Conservation (phyloP, 2,329 filamentous ascomycete species). For the Rhinocladiella mackenziei region DNA sequence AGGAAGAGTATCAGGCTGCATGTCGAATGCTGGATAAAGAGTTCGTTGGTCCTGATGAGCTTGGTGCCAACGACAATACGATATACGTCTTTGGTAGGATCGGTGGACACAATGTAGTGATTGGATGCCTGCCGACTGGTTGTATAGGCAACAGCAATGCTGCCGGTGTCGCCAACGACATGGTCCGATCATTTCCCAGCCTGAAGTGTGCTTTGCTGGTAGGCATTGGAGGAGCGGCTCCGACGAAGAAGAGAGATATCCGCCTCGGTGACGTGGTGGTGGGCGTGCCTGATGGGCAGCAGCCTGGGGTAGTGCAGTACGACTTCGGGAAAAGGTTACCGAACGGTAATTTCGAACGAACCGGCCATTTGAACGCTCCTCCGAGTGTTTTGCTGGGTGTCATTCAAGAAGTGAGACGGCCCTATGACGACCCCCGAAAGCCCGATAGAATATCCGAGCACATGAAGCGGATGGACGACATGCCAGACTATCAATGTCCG, state of each 20-base stretch:
- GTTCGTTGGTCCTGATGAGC: background rate
- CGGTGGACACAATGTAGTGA: background rate
- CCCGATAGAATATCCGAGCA: background rate
- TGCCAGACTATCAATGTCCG: background rate
- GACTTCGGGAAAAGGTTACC: slow-evolving; percentile 4
- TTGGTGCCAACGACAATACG: background rate
- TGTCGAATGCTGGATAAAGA: background rate
- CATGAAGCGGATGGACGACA: background rate
- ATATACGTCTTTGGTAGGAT: background rate
- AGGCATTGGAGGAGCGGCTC: slow-evolving; percentile 28
- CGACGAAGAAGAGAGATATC: slow-evolving; percentile 29
- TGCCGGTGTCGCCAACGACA: background rate
- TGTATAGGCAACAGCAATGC: background rate
- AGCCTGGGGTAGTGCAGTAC: slow-evolving; percentile 28
- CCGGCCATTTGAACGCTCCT: slow-evolving; percentile 22
- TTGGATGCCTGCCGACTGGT: background rate
- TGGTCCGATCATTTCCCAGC: background rate
- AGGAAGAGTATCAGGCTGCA: background rate
- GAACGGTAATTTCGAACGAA: slow-evolving; percentile 27
- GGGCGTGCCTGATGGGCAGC: slow-evolving; percentile 20
- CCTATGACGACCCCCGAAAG: background rate
- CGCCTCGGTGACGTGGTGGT: slow-evolving; percentile 34
- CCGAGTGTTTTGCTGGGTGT: slow-evolving; percentile 24
- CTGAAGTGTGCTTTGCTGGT: slow-evolving; percentile 26
- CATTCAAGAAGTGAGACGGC: background rate